Evolutionary conservation across 2,329 filamentous ascomycete species (phyloP), one percentile per base, ranked within the genome.

Genomic region (Macrophomina tecta): DNA sequence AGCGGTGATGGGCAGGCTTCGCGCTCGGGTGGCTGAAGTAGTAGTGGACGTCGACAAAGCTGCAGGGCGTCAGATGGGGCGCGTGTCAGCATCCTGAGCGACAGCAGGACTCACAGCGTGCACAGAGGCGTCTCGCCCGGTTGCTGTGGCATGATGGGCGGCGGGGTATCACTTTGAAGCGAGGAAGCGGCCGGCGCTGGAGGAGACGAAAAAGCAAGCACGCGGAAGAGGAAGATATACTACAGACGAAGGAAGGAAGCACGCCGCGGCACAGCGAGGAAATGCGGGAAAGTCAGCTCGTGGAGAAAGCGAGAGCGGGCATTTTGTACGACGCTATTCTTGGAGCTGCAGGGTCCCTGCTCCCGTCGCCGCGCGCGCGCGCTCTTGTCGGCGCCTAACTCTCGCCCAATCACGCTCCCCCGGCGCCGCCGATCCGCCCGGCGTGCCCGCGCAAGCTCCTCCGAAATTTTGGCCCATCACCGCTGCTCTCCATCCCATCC

Each of bases 31-130:
- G 85, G 32, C 86, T 85, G 79, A 93, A 92, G 78, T 89, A 93
- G 78, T 93, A 94, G 77, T 94, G 91, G 64, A 93, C 76, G 74
- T 94, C 91, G 69, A 87, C 90, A 73, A 92, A 93, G 73, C 91
- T 94, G 69, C 65, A 28, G 32, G 42, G n/a, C 68, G 69, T 75
- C 70, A 78, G 73, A 55, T 23, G 16, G 12, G 36, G 7, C 9
- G 30, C 1, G 18, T 1, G 14, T 23, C 23, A 18, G 7, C 32
- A 11, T 11, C 6, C 11, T 32, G 45, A 40, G 38, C 12, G 8
- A 5, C 18, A 23, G 2, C 8, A 32, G n/a, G 30, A 74, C 82
- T 73, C 71, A 84, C 82, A 84, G 78, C 11, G 82, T 84, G 65
- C 80, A 74, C 49, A 84, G 72, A 30, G 81, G 77, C 64, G 79